Evolutionary conservation across 306 rosid species (phyloP).

Genomic region (Boehmeria nivea): DNA sequence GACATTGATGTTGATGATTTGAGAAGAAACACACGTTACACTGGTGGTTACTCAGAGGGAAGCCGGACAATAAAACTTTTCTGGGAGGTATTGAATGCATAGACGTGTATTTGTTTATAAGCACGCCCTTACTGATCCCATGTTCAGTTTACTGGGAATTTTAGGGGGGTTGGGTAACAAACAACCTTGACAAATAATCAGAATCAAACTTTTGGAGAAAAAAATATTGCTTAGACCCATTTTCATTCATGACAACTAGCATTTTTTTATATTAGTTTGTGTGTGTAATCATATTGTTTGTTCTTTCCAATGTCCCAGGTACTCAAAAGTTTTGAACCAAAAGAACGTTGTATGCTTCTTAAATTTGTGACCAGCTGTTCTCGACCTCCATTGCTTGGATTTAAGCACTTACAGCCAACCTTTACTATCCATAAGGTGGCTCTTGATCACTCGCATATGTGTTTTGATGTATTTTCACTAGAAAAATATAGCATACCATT

Average conservation of each 20-base stretch:
- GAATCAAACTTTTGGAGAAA: too few species aligned
- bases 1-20: constrained; percentile 90
- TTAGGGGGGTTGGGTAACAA: too few species aligned
- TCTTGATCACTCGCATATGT: constrained; percentile 15
- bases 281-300: too few species aligned
- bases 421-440: constrained; percentile 90
- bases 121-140: neutral
- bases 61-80: constrained; percentile 76
- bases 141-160: too few species aligned
- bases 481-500: neutral
- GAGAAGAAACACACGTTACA: constrained; percentile 74
- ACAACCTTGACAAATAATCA: neutral
- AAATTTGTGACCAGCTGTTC: constrained; percentile 98
- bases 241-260: too few species aligned
- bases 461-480: too few species aligned
- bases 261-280: too few species aligned
- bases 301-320: constrained; percentile 46
- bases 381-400: constrained; percentile 96
- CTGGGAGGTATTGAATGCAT: constrained; percentile 75
- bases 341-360: constrained; percentile 86
- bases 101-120: neutral
- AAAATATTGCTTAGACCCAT: too few species aligned
- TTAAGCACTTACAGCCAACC: constrained; percentile 84
- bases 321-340: constrained; percentile 63
- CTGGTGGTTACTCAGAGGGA: constrained; percentile 88